These are phyloP conservation scores for Diplosphaera chodatii DNA, from an alignment of 139 green algal genomes.

Conservation along the genomic window DNA sequence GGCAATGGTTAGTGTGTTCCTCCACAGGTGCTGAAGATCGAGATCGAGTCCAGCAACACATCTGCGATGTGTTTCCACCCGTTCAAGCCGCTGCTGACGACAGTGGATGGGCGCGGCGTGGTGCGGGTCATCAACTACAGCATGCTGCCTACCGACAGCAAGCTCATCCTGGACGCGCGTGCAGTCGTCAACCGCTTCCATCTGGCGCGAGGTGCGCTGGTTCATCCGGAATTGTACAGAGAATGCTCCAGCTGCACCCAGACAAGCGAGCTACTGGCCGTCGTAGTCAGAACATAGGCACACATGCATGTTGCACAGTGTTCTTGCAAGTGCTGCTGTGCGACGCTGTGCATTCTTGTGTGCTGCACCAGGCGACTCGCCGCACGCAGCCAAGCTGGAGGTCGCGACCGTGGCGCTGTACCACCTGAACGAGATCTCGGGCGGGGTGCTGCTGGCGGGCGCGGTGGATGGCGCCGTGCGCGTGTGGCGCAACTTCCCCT, in stretches of 20 bases:
- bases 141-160: slow-evolving; percentile 11
- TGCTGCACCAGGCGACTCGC: slow-evolving; percentile 18
- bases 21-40: slow-evolving; percentile 16
- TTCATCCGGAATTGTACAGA: too few relatives aligned
- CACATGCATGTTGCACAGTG: not conserved
- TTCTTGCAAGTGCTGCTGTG: too few relatives aligned
- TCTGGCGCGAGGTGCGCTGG: slow-evolving; percentile 2
- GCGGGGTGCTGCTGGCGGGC: slow-evolving; percentile 58
- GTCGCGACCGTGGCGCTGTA: slow-evolving; percentile 21
- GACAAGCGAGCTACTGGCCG: too few relatives aligned
- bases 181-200: slow-evolving; percentile 27
- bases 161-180: not conserved
- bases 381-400: not conserved
- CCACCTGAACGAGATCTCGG: slow-evolving; percentile 69
- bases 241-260: too few relatives aligned
- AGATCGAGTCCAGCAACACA: slow-evolving; percentile 29
- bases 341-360: too few relatives aligned
- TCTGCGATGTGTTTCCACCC: slow-evolving; percentile 62
- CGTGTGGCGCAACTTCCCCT: slow-evolving; percentile 65
- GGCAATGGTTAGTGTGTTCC: too few relatives aligned
- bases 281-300: too few relatives aligned
- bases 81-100: slow-evolving; percentile 55
- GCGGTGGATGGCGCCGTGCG: slow-evolving; percentile 60
- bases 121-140: slow-evolving; percentile 55
- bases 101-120: slow-evolving; percentile 46